Conservation (phyloP, 176 grass and related monocot species). For the Oryza meyeriana region DNA sequence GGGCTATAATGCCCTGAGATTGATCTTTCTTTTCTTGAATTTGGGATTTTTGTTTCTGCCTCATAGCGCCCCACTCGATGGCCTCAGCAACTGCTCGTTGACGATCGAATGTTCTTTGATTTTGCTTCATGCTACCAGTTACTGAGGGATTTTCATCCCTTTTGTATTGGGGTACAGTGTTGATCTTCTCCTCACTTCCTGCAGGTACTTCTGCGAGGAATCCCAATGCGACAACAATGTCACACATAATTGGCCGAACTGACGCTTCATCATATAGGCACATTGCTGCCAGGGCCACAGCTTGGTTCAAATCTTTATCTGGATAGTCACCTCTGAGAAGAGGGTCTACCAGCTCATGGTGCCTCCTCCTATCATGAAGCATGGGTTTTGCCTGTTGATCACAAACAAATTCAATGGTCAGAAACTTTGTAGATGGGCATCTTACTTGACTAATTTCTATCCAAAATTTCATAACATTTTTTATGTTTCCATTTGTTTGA, state of each 20-base stretch:
- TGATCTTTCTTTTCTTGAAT: slow-evolving; percentile 37
- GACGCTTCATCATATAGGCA: slow-evolving; percentile 77
- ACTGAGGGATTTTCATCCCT: slow-evolving; percentile 19
- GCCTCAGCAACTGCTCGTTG: slow-evolving; percentile 51
- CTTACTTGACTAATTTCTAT: not conserved
- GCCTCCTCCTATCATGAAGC: slow-evolving; percentile 62
- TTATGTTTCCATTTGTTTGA: slow-evolving; percentile 5
- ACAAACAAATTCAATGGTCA: slow-evolving; percentile 29
- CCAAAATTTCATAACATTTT: not conserved
- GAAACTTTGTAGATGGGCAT: not conserved
- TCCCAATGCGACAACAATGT: slow-evolving; percentile 59
- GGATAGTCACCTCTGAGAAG: slow-evolving; percentile 68
- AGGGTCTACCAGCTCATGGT: slow-evolving; percentile 67
- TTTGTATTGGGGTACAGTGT: not conserved
- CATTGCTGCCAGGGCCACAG: slow-evolving; percentile 68
- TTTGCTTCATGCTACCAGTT: slow-evolving; percentile 10
- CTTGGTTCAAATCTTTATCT: slow-evolving; percentile 63
- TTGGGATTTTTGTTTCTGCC: slow-evolving; percentile 38
- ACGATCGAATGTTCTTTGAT: slow-evolving; percentile 32
- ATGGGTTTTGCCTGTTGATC: slow-evolving; percentile 60
- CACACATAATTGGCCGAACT: slow-evolving; percentile 66
- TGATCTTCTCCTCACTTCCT: slow-evolving; percentile 23
- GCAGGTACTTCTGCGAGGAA: slow-evolving; percentile 45
- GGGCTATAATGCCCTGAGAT: slow-evolving; percentile 14
- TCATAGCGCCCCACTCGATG: slow-evolving; percentile 58